A percentile compares a stretch with the other conserved stretches of the same genome.
Conservation (phyloP, 495 filamentous ascomycete genomes). For the Hamigera avellanea region DNA sequence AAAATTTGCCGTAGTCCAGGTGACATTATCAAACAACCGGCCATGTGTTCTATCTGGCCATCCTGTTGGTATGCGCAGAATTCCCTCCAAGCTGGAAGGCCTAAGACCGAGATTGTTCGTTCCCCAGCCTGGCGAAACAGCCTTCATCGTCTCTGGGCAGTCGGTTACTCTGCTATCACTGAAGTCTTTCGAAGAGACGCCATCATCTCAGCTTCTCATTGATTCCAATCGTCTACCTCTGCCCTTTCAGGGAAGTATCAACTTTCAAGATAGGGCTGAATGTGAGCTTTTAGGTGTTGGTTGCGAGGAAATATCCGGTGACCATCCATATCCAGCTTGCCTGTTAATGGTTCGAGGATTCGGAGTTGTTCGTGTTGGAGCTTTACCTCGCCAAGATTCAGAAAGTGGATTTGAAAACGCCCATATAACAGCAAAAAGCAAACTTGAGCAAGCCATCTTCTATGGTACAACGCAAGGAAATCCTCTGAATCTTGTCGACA, state of each 20-base stretch:
- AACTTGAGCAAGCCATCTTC: conserved; percentile 89
- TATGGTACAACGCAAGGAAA: conserved; percentile 72
- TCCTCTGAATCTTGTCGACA: conserved; percentile 63
- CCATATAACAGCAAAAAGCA: conserved; percentile 65
- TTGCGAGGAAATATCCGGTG: conserved; percentile 23
- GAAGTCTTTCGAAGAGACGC: conserved; percentile 42
- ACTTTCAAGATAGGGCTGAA: conserved; percentile 55
- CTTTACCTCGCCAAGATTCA: conserved; percentile 18
- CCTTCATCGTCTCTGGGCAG: conserved; percentile 69
- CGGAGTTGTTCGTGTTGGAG: conserved; percentile 62
- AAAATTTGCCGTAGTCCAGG: conserved; percentile 18
- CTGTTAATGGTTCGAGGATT: conserved; percentile 67
- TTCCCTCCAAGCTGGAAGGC: conserved; percentile 17
- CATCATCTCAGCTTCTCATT: conserved; percentile 56
- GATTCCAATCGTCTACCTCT: conserved; percentile 44
- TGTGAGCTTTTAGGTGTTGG: conserved; percentile 35
- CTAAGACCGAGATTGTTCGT: conserved; percentile 61
- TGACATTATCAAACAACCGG: conserved; percentile 15
- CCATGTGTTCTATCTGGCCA: conserved; percentile 19
- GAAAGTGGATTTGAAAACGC: conserved; percentile 19
- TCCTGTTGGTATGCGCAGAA: conserved; percentile 13
- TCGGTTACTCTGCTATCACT: conserved; percentile 69
- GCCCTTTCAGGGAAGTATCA: conserved; percentile 73
- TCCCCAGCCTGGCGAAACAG: conserved; percentile 62
- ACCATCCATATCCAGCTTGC: conserved; percentile 45